Evolutionary conservation across 2,329 filamentous ascomycete species (phyloP).

Genomic region (Cladosporium sp.): DNA sequence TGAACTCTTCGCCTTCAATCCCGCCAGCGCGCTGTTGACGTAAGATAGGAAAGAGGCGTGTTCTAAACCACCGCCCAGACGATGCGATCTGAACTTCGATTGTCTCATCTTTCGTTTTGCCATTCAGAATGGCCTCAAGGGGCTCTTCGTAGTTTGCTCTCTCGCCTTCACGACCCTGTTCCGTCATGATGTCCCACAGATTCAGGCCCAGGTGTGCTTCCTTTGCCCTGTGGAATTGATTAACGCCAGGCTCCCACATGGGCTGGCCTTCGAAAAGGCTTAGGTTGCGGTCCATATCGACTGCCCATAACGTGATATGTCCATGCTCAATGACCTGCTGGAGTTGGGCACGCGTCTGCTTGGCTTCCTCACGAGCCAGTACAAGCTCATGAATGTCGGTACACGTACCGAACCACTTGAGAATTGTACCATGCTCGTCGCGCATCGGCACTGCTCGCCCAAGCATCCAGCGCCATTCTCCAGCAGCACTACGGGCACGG

Average conservation of each 20-base stretch:
- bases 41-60: slow-evolving; percentile 63
- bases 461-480: slow-evolving; percentile 74
- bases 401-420: slow-evolving; percentile 77
- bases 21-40: slow-evolving; percentile 52
- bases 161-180: slow-evolving; percentile 28
- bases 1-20: slow-evolving; percentile 46
- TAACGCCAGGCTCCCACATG: slow-evolving; percentile 27
- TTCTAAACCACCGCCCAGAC: slow-evolving; percentile 63
- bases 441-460: slow-evolving; percentile 65
- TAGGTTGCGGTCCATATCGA: slow-evolving; percentile 57
- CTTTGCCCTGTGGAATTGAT: slow-evolving; percentile 12
- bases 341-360: slow-evolving; percentile 64
- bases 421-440: slow-evolving; percentile 62
- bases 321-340: slow-evolving; percentile 69
- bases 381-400: slow-evolving; percentile 75
- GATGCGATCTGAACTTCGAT: slow-evolving; percentile 57
- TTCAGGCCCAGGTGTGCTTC: slow-evolving; percentile 51
- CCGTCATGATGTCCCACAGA: slow-evolving; percentile 59
- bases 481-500: slow-evolving; percentile 60
- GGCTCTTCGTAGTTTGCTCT: slow-evolving; percentile 47
- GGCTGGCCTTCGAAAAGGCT: slow-evolving; percentile 64
- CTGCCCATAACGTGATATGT: slow-evolving; percentile 69
- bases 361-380: slow-evolving; percentile 61
- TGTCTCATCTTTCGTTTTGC: slow-evolving; percentile 55
- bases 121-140: slow-evolving; percentile 61